These are phyloP conservation scores for Xerocomus potaroensis DNA, from an alignment of 768 basidiomycete genomes.

Conservation along the genomic window DNA sequence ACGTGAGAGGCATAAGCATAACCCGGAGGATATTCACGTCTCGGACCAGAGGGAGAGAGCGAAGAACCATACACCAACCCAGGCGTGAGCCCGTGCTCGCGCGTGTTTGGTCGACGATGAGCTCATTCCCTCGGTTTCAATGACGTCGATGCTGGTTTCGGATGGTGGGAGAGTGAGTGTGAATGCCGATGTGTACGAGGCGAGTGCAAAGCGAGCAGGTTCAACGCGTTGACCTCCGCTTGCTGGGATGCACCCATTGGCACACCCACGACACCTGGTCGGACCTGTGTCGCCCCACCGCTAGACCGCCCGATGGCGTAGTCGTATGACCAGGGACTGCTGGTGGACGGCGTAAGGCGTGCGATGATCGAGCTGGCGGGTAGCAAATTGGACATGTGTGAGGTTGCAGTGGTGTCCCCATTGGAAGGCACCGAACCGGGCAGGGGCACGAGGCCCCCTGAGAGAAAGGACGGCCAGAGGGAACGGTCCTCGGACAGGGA, in stretches of 20 bases:
- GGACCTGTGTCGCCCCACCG: too few relatives aligned
- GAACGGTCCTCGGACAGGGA: conserved; percentile 92
- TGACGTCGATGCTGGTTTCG: conserved; percentile 7
- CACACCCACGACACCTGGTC: too few relatives aligned
- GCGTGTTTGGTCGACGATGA: conserved; percentile 11
- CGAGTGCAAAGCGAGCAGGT: conserved; percentile 22
- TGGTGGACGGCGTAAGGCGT: too few relatives aligned
- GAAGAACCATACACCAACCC: too few relatives aligned
- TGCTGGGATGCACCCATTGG: too few relatives aligned
- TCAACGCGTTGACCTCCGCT: conserved; percentile 27
- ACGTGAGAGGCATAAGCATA: conserved; percentile 18
- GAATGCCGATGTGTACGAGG: not conserved
- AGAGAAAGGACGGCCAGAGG: conserved; percentile 84
- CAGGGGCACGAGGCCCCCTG: conserved; percentile 62
- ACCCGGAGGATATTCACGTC: too few relatives aligned
- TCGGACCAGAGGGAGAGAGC: too few relatives aligned
- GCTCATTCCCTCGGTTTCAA: not conserved
- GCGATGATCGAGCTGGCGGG: too few relatives aligned
- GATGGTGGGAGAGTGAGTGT: not conserved
- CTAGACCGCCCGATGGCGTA: too few relatives aligned
- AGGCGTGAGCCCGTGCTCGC: conserved; percentile 6
- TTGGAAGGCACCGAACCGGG: too few relatives aligned
- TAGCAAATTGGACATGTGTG: conserved; percentile 48
- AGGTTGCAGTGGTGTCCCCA: too few relatives aligned
- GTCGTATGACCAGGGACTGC: conserved; percentile 56